These are phyloP conservation scores for Geosmithia putterillii DNA, from an alignment of 2,329 filamentous ascomycete genomes.

Conservation along the genomic window DNA sequence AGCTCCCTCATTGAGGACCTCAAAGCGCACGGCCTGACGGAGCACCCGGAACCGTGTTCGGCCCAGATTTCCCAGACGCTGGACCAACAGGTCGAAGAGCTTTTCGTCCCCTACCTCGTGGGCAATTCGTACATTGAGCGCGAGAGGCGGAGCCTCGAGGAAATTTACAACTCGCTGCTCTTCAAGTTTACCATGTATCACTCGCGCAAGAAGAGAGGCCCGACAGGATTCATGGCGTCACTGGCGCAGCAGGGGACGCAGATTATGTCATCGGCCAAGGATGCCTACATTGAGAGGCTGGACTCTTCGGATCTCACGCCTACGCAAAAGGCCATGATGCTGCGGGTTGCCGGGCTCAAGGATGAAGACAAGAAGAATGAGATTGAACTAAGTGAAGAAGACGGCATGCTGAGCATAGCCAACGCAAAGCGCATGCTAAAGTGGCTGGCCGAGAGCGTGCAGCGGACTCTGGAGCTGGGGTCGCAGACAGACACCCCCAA, in stretches of 20 bases:
- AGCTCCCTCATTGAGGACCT: constrained; percentile 80
- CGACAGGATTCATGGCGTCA: constrained; percentile 85
- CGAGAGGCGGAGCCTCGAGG: constrained; percentile 59
- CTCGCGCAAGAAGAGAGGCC: constrained; percentile 72
- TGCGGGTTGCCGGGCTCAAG: constrained; percentile 77
- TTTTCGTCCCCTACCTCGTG: constrained; percentile 60
- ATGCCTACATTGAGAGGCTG: constrained; percentile 80
- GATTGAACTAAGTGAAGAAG: constrained; percentile 81
- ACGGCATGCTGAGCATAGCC: constrained; percentile 70
- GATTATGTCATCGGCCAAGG: constrained; percentile 74
- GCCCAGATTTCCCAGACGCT: constrained; percentile 69
- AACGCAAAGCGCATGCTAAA: constrained; percentile 97
- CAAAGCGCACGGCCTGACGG: constrained; percentile 86
- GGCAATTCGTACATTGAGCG: constrained; percentile 60
- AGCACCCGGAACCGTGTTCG: constrained; percentile 85
- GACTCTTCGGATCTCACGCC: constrained; percentile 80
- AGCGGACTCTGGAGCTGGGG: constrained; percentile 81
- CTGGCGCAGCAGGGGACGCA: constrained; percentile 84
- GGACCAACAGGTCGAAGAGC: constrained; percentile 63
- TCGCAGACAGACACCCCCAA: constrained; percentile 82
- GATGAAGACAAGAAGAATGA: constrained; percentile 63
- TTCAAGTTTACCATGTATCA: constrained; percentile 98
- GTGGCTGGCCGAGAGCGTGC: constrained; percentile 92
- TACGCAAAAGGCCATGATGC: constrained; percentile 82
- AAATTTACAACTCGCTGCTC: constrained; percentile 78